Evolutionary conservation across 495 filamentous ascomycete species (phyloP).

Genomic region (Aspergillus taichungensis): DNA sequence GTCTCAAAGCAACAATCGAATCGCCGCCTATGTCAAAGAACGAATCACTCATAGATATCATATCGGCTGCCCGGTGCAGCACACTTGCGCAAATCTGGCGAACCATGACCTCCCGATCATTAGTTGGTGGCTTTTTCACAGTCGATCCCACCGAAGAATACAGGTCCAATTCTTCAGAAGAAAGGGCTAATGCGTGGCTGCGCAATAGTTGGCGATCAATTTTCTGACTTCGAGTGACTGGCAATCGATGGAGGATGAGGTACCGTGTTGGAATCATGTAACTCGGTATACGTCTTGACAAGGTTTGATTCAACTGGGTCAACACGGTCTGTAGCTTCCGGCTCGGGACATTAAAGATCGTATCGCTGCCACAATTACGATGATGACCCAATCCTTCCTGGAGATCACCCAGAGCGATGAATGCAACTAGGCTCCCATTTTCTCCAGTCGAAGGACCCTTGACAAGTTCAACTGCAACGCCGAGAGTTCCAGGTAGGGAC

Average conservation of each 20-base stretch:
- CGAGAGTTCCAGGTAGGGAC: conserved; percentile 3
- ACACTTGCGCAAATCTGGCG: not conserved
- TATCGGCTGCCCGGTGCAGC: not conserved
- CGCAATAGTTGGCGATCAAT: conserved; percentile 25
- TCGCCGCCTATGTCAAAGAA: conserved; percentile 3
- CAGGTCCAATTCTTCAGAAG: no score
- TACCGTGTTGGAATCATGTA: not conserved
- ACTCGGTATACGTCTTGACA: not conserved
- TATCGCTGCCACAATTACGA: no score
- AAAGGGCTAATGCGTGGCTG: no score
- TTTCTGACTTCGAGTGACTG: conserved; percentile 12
- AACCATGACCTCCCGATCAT: not conserved
- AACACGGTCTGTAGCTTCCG: no score
- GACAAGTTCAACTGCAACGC: conserved; percentile 11
- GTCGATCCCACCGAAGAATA: no score
- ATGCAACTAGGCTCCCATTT: not conserved
- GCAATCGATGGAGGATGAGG: not conserved
- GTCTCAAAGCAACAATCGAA: not conserved
- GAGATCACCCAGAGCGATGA: not conserved
- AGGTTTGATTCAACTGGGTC: no score
- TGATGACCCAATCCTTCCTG: not conserved
- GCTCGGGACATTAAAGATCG: no score
- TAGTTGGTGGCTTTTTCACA: not conserved
- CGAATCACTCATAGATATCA: not conserved
- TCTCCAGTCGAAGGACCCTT: not conserved